Base-by-base conservation (phyloP, 2,329 filamentous ascomycete species). In the Phialocephala sp. region DNA sequence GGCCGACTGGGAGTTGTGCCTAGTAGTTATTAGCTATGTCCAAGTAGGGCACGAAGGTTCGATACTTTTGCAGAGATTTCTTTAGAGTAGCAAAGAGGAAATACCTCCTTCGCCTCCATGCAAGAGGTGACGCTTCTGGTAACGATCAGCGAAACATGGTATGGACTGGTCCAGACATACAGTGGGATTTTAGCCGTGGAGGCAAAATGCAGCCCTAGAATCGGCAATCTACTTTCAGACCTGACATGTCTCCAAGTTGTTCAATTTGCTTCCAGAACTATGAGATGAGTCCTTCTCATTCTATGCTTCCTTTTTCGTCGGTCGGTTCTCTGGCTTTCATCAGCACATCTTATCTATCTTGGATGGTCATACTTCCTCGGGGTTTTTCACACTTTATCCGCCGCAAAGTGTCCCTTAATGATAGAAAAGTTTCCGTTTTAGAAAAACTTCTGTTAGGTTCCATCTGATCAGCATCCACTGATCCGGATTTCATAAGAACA, bases 1-100 rank as follows among this genome's bases (percentile, higher is more conserved):
- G 72, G 71, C 22, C 65, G 68, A 20, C 55, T 73, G 37, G 24
- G 6, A 11, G 37, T 67, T 41, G 4, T 67, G n/a, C 62, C 59
- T 57, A 60, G 60, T 24, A 56, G 27, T 9, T 66, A 66, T 60
- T 66, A 59, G 39, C n/a, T 37, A 4, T 24, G 20, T n/a, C 11
- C 27, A 52, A 37, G 22, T 32, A 3, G 12, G 32, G 6, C 32
- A 47, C 15, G 24, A 24, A 54, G 2, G 20, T 4, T 52, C 6
- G 14, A 52, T 39, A n/a, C 35, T 22, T 52, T 18, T 15, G 14
- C 32, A 32, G 35, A 41, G 24, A 22, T 2, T 18, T 63, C 4
- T 14, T 15, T 2, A 14, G n/a, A 15, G 20, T 50, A 12, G 4
- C 41, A 32, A 24, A 9, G 37, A 39, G 20, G 32, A 24, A 14